Conservation (phyloP, 2,329 filamentous ascomycete species). For the Zasmidium cellare region DNA sequence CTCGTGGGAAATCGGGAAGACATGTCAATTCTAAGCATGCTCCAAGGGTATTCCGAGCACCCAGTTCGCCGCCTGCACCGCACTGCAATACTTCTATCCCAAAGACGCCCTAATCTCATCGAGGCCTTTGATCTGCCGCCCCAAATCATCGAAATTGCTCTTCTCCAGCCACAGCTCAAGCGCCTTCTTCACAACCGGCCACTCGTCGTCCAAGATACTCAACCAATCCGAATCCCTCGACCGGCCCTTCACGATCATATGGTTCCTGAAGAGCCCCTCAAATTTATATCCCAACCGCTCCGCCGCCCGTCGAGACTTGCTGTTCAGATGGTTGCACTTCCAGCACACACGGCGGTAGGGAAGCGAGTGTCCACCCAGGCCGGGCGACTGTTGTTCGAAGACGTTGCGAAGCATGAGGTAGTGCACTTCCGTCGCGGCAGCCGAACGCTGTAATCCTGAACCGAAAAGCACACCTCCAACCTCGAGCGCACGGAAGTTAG, state of each 20-base stretch:
- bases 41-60: no score
- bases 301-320: slow-evolving; percentile 55
- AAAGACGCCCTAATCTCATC: slow-evolving; percentile 32
- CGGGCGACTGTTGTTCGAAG: slow-evolving; percentile 44
- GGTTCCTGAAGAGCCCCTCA: slow-evolving; percentile 63
- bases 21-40: no score
- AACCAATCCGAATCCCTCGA: slow-evolving; percentile 63
- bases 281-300: slow-evolving; percentile 57
- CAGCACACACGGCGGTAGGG: slow-evolving; percentile 62
- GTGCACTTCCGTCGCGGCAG: slow-evolving; percentile 58
- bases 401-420: slow-evolving; percentile 57
- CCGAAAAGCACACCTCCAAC: slow-evolving; percentile 59
- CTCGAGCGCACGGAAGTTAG: slow-evolving; percentile 54
- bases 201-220: slow-evolving; percentile 60
- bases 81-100: neutral
- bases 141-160: slow-evolving; percentile 57
- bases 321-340: slow-evolving; percentile 63
- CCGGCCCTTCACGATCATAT: slow-evolving; percentile 60
- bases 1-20: no score
- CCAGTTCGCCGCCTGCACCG: no score
- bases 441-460: slow-evolving; percentile 52
- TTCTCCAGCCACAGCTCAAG: slow-evolving; percentile 57
- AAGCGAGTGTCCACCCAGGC: slow-evolving; percentile 31
- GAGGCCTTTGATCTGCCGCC: slow-evolving; percentile 52
- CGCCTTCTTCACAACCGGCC: slow-evolving; percentile 48